These are phyloP conservation scores for Macrolepiota dolichaula DNA, from an alignment of 768 basidiomycete species.

Conservation along the genomic window DNA sequence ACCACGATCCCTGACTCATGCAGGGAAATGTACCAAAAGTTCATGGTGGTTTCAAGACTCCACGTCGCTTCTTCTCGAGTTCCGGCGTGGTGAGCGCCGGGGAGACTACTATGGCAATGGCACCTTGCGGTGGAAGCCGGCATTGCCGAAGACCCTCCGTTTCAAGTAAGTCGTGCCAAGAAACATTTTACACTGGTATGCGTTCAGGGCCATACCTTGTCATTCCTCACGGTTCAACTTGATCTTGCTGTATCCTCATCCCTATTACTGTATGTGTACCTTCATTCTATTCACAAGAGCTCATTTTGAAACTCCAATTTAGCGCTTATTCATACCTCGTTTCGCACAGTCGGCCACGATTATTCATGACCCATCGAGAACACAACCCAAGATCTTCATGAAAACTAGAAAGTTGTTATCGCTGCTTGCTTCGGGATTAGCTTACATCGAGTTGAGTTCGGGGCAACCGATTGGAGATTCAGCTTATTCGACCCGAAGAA, in stretches of 20 bases:
- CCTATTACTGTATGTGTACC: not conserved
- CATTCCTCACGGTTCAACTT: not conserved
- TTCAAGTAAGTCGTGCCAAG: not conserved
- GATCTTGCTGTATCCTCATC: not conserved
- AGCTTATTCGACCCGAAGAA: not conserved
- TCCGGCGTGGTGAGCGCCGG: too few species aligned
- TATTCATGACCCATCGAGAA: not conserved
- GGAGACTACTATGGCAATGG: too few species aligned
- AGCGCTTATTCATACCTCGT: not conserved
- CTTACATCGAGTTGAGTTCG: not conserved
- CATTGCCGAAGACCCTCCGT: not conserved
- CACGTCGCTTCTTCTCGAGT: too few species aligned
- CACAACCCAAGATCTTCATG: not conserved
- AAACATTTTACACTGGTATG: not conserved
- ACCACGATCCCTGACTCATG: too few species aligned
- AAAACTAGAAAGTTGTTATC: not conserved
- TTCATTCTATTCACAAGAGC: not conserved
- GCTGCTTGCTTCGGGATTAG: not conserved
- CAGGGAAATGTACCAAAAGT: too few species aligned
- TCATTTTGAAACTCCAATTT: not conserved
- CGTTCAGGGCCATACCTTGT: not conserved
- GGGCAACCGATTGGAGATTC: not conserved
- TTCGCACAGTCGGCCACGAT: not conserved
- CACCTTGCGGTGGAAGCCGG: too few species aligned
- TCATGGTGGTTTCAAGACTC: too few species aligned